A percentile compares a stretch with the other conserved stretches of the same genome.
phyloP scores from a whole-genome alignment of 208 protist species.

The Leishmania arabica region DNA sequence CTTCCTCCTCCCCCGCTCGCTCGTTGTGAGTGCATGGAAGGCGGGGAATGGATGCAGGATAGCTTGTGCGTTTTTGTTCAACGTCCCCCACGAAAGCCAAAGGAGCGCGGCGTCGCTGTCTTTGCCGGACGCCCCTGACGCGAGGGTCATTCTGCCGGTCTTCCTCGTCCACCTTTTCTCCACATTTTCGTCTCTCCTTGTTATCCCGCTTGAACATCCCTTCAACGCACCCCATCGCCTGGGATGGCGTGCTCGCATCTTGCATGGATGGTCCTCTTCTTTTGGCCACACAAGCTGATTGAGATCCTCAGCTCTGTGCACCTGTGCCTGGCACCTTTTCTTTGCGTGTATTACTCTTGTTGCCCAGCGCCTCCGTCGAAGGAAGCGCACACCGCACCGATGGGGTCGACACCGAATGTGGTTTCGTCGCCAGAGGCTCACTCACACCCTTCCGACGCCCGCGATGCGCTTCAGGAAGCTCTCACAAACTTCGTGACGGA shows the following conservation, averaged over 20 bases:
- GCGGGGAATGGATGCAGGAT: neutral
- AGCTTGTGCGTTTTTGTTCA: neutral
- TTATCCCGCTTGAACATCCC: neutral
- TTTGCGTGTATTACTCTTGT: neutral
- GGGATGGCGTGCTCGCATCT: neutral
- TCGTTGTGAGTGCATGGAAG: neutral
- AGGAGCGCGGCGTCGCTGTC: neutral
- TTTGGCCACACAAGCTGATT: neutral
- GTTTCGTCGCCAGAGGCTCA: neutral
- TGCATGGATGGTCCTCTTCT: neutral
- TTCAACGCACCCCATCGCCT: neutral
- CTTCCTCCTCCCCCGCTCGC: neutral
- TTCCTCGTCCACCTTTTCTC: neutral
- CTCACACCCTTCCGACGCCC: neutral
- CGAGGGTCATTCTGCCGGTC: neutral
- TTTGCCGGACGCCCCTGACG: neutral
- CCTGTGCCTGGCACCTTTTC: neutral
- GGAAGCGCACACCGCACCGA: neutral
- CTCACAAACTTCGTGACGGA: conserved; percentile 33
- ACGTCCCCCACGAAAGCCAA: neutral
- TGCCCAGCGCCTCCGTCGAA: neutral
- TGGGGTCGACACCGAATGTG: neutral
- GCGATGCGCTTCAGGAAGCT: conserved; percentile 4
- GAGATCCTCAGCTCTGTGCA: neutral
- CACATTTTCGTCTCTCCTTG: neutral